A percentile compares a stretch with the other conserved stretches of the same genome.
phyloP scores from a whole-genome alignment of 1,139 yeast species.

The Barnettozyma hawaiiensis region DNA sequence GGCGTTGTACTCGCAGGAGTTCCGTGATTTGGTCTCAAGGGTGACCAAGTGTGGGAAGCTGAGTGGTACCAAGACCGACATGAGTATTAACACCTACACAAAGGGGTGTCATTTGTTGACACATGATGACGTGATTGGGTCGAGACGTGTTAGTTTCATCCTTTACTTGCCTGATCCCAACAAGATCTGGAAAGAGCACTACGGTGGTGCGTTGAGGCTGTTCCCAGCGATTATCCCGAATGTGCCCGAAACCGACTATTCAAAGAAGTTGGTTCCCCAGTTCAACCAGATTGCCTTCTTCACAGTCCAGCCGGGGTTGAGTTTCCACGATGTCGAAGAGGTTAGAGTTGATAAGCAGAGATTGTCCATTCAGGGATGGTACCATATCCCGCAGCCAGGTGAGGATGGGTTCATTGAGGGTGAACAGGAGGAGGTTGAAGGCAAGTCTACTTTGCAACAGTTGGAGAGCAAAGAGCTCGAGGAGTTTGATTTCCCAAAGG shows the following conservation, averaged over 20 bases:
- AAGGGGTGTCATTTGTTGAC: slow-evolving; percentile 91
- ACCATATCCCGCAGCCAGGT: slow-evolving; percentile 91
- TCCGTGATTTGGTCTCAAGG: slow-evolving; percentile 73
- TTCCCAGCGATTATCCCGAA: slow-evolving; percentile 86
- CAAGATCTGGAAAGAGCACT: slow-evolving; percentile 74
- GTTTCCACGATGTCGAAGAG: slow-evolving; percentile 98
- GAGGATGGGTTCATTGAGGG: slow-evolving; percentile 81
- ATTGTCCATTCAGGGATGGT: slow-evolving; percentile 96
- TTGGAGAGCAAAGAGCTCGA: slow-evolving; percentile 70
- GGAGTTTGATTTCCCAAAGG: slow-evolving; percentile 78
- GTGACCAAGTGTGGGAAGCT: slow-evolving; percentile 87
- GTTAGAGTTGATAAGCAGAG: slow-evolving; percentile 87
- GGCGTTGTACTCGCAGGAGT: slow-evolving; percentile 80
- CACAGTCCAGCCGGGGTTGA: slow-evolving; percentile 91
- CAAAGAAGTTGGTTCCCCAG: slow-evolving; percentile 73
- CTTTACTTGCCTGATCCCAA: slow-evolving; percentile 92
- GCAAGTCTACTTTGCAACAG: slow-evolving; percentile 74
- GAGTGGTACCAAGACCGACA: slow-evolving; percentile 85
- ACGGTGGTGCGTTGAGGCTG: slow-evolving; percentile 88
- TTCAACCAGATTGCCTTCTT: slow-evolving; percentile 96
- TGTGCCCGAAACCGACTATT: slow-evolving; percentile 78
- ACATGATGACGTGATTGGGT: slow-evolving; percentile 97
- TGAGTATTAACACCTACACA: slow-evolving; percentile 86
- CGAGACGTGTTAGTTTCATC: slow-evolving; percentile 88
- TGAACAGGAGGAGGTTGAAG: slow-evolving; percentile 72